These are phyloP conservation scores for Trypanosoma rangeli DNA, from an alignment of 208 protist species.

Conservation along the genomic window DNA sequence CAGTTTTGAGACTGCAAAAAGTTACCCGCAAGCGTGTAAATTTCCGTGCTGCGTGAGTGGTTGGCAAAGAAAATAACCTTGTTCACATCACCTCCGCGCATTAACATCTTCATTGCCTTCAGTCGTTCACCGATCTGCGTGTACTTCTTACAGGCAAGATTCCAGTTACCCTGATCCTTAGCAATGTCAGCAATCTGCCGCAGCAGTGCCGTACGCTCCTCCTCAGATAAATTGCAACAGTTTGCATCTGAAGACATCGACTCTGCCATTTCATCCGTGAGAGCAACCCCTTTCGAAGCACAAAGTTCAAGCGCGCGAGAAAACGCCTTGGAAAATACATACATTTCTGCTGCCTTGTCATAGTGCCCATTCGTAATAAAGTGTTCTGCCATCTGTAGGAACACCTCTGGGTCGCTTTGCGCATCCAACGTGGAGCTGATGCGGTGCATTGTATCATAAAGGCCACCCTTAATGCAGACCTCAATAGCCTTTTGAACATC, in stretches of 20 bases:
- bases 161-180: constrained; percentile 91
- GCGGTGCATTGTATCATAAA: constrained; percentile 92
- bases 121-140: constrained; percentile 94
- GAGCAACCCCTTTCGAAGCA: constrained; percentile 67
- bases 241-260: constrained; percentile 80
- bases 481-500: constrained; percentile 90
- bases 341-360: constrained; percentile 93
- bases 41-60: constrained; percentile 92
- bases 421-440: constrained; percentile 90
- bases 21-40: constrained; percentile 96
- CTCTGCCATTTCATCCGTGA: constrained; percentile 94
- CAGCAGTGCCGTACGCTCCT: constrained; percentile 58
- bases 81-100: constrained; percentile 95
- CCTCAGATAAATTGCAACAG: constrained; percentile 24
- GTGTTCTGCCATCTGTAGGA: constrained; percentile 90
- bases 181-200: constrained; percentile 80
- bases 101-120: constrained; percentile 96
- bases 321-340: constrained; percentile 88
- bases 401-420: constrained; percentile 83
- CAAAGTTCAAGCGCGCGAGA: constrained; percentile 87
- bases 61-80: constrained; percentile 98
- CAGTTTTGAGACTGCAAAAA: constrained; percentile 96
- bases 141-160: constrained; percentile 93
- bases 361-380: constrained; percentile 87
- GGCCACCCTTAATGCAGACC: constrained; percentile 88